These are phyloP conservation scores for Candida vaughaniae DNA, from an alignment of 805 yeast genomes.

Conservation along the genomic window DNA sequence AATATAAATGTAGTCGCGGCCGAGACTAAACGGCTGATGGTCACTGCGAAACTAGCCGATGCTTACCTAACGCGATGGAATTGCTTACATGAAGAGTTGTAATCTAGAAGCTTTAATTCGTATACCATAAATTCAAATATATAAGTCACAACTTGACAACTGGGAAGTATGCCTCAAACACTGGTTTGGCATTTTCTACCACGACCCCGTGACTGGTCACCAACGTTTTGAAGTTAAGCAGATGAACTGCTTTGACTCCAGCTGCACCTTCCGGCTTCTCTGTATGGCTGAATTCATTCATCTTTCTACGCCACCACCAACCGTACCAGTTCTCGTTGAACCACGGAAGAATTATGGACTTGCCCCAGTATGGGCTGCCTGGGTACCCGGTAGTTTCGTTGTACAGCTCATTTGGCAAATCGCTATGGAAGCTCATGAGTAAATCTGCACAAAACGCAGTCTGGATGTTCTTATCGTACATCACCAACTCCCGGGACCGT, in stretches of 20 bases:
- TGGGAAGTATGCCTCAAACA: conserved; percentile 17
- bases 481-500: conserved; percentile 56
- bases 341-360: neutral
- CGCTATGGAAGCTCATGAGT: conserved; percentile 54
- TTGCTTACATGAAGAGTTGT: too few species aligned
- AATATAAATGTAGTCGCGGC: too few species aligned
- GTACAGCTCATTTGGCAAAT: conserved; percentile 40
- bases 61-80: too few species aligned
- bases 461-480: conserved; percentile 47
- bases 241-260: conserved; percentile 27
- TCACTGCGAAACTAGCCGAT: too few species aligned
- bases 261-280: conserved; percentile 5
- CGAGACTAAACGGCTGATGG: too few species aligned
- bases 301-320: conserved; percentile 3
- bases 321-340: neutral
- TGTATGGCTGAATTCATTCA: conserved; percentile 7
- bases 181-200: conserved; percentile 38
- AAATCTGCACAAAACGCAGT: conserved; percentile 59
- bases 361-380: neutral
- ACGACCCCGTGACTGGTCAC: conserved; percentile 62
- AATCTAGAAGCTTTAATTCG: too few species aligned
- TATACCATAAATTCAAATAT: too few species aligned
- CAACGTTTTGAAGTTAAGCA: conserved; percentile 47
- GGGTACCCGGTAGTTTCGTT: conserved; percentile 46
- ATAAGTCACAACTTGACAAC: too few species aligned